Percentiles rank a stretch among this genome's conserved stretches.
These are phyloP conservation scores for Gnomoniopsis smithogilvyi DNA, from an alignment of 2,329 filamentous ascomycete genomes.

Conservation along the genomic window DNA sequence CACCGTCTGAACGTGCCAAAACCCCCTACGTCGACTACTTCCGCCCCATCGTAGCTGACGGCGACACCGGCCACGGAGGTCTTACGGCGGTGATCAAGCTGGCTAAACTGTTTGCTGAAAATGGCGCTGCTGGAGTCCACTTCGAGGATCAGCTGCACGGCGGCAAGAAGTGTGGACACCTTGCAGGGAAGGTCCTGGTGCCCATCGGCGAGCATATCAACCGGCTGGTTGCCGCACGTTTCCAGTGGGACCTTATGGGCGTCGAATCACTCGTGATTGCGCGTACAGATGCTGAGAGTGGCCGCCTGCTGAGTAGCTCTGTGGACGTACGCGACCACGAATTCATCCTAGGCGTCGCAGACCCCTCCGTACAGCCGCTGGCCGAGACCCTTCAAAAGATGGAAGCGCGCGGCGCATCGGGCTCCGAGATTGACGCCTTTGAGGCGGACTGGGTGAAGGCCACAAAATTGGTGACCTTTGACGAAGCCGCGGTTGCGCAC, in stretches of 20 bases:
- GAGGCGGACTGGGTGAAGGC: conserved; percentile 87
- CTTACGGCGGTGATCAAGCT: conserved; percentile 91
- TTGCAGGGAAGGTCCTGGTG: conserved; percentile 94
- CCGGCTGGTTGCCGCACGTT: conserved; percentile 83
- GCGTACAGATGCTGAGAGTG: conserved; percentile 92
- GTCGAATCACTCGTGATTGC: conserved; percentile 93
- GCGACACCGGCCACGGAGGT: conserved; percentile 93
- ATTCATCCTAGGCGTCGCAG: conserved; percentile 85
- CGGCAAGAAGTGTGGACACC: conserved; percentile 96
- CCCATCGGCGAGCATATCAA: conserved; percentile 96
- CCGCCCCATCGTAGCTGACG: conserved; percentile 91
- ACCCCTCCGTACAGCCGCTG: conserved; percentile 70
- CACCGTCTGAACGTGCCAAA: conserved; percentile 64
- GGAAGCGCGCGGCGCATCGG: conserved; percentile 75
- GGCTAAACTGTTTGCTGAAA: conserved; percentile 95
- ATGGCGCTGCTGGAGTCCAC: conserved; percentile 92
- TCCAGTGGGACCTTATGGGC: conserved; percentile 99
- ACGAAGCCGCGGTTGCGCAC: conserved; percentile 81
- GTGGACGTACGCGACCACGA: conserved; percentile 95
- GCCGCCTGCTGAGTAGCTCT: conserved; percentile 82
- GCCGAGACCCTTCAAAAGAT: conserved; percentile 87
- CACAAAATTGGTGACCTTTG: conserved; percentile 83
- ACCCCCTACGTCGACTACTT: conserved; percentile 90
- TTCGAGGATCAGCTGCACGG: conserved; percentile 98
- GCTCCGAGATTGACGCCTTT: conserved; percentile 78